Base-by-base conservation (phyloP, 495 filamentous ascomycete genomes). In the Venustampulla echinocandica region DNA sequence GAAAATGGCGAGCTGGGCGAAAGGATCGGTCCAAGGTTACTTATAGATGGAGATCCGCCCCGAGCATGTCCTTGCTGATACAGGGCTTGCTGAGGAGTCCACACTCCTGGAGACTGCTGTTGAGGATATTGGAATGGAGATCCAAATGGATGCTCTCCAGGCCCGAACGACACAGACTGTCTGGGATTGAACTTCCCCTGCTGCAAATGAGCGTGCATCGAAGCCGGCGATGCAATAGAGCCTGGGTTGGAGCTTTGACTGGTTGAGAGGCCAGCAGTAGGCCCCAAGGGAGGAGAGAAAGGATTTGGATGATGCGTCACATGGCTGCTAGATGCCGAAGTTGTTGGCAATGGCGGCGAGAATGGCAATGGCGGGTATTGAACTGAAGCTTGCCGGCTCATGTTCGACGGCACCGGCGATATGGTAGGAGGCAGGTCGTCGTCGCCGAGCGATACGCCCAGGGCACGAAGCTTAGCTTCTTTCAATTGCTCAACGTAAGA, bases 381-480 rank as follows among this genome's bases (percentile, higher is more conserved):
- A 3, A 72, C 73, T 15, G 81, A 82, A n/a, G 71, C 57, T 50
- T 78, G 75, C 23, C 79, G 69, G 54, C 77, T 81, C 20, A 63
- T 63, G n/a, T 73, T 69, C 4, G 70, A 73, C n/a, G 70, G 63
- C 13, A 72, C 71, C 42, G 71, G 67, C 21, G 62, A 70, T 11
- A 54, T 54, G 0, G 42, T 46, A 10, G 75, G 73, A 30, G 62
- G 62, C 13, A 77, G 70, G 20, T 90, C 84, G 9, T 86, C 82
- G 35, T 82, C 82, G 18, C 79, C 83, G 44, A 83, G 71, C 14
- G 74, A 84, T 1, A 96, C 92, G 35, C 92, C 92, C 36, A 98
- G 73, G 40, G 89, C 87, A 25, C 85, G 80, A 32, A 98, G 71
- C 65, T 94, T 98, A 49, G 89, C 84, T 64, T 98, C 92, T 56